Evolutionary conservation across 164 flowering plant species (phyloP).

Genomic region (Platanus orientalis): DNA sequence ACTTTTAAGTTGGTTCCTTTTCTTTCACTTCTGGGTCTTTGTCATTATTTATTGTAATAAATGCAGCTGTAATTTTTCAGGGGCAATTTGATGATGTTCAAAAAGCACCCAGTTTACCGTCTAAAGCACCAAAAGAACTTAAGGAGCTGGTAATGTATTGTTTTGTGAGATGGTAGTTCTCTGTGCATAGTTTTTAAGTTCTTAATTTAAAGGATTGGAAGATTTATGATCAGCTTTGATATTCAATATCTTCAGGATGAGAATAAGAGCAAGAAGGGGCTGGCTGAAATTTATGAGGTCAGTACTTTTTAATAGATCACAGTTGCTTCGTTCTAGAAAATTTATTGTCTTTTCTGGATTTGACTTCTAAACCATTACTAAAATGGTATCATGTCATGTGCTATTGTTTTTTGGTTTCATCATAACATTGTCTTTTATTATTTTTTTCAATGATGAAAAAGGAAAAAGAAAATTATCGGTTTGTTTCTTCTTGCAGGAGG

Average conservation of each 20-base stretch:
- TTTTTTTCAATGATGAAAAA: neutral
- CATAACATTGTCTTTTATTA: neutral
- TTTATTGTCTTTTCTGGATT: neutral
- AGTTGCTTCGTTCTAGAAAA: no score
- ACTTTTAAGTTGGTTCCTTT: neutral
- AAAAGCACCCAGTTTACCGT: slow-evolving; percentile 45
- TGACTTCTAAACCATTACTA: neutral
- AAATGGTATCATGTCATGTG: neutral
- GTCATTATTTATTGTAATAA: neutral
- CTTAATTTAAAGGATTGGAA: neutral
- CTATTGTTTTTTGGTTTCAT: neutral
- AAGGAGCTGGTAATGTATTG: slow-evolving; percentile 61
- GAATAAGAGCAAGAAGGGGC: slow-evolving; percentile 91
- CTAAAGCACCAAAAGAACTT: slow-evolving; percentile 61
- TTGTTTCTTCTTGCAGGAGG: slow-evolving; percentile 57
- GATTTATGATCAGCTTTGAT: neutral
- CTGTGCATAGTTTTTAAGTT: neutral
- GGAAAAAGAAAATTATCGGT: neutral
- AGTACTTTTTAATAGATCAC: slow-evolving; percentile 11
- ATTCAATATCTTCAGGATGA: slow-evolving; percentile 62
- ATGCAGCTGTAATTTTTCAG: slow-evolving; percentile 30
- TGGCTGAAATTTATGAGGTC: slow-evolving; percentile 92
- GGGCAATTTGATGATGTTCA: slow-evolving; percentile 79
- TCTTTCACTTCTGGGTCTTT: neutral
- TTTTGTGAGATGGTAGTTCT: slow-evolving; percentile 2